phyloP scores from a whole-genome alignment of 2,329 filamentous ascomycete species.

The Emergomyces orientalis region DNA sequence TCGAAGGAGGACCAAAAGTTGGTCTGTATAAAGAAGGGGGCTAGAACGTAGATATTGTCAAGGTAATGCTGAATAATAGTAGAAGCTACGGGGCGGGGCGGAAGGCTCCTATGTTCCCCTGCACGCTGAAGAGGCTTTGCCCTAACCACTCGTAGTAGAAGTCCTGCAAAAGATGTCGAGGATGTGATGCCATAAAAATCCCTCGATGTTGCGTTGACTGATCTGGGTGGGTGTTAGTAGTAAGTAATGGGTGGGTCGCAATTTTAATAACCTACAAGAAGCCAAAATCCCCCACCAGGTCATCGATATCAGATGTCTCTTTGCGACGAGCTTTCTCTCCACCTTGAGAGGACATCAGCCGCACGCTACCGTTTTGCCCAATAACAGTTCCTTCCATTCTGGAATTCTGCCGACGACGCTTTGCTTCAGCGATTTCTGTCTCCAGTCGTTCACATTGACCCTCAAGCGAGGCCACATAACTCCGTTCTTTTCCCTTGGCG shows the following conservation, averaged over 20 bases:
- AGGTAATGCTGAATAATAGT: slow-evolving; percentile 74
- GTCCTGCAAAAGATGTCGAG: slow-evolving; percentile 83
- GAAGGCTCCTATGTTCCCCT: slow-evolving; percentile 49
- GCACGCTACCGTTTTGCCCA: slow-evolving; percentile 14
- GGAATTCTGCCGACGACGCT: slow-evolving; percentile 47
- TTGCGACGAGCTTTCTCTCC: slow-evolving; percentile 31
- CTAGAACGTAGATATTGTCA: slow-evolving; percentile 66
- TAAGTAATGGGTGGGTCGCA: neutral
- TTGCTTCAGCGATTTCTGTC: slow-evolving; percentile 52
- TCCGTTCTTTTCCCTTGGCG: slow-evolving; percentile 87
- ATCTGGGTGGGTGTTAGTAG: slow-evolving; percentile 42
- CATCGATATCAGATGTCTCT: slow-evolving; percentile 81
- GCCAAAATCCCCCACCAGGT: slow-evolving; percentile 87
- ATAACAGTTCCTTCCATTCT: slow-evolving; percentile 21
- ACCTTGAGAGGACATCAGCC: neutral
- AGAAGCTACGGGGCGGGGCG: slow-evolving; percentile 58
- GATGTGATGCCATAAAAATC: slow-evolving; percentile 85
- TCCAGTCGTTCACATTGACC: slow-evolving; percentile 82
- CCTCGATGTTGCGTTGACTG: slow-evolving; percentile 86
- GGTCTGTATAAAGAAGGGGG: slow-evolving; percentile 76
- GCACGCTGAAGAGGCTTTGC: slow-evolving; percentile 61
- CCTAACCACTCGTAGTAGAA: slow-evolving; percentile 73
- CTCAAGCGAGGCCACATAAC: slow-evolving; percentile 94
- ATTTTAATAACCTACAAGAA: slow-evolving; percentile 55
- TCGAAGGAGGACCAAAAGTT: slow-evolving; percentile 69